Conservation (phyloP, 352 stramenopile genomes). For the Phytophthora chlamydospora region DNA sequence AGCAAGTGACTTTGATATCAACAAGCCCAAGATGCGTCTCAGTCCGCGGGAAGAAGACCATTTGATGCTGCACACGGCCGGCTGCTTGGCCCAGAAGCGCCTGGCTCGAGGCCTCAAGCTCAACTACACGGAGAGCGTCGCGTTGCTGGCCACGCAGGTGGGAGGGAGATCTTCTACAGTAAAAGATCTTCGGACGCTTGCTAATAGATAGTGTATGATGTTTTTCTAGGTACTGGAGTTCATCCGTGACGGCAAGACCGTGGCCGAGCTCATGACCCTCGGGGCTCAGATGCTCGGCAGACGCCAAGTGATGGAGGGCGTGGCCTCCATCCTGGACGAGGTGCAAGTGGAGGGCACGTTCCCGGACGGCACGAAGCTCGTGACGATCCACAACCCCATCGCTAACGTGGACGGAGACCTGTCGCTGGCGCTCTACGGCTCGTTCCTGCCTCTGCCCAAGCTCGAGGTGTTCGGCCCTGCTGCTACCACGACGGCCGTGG, state of each 20-base stretch:
- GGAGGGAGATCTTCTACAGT: no score
- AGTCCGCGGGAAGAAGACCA: slow-evolving; percentile 79
- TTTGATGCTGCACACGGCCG: slow-evolving; percentile 83
- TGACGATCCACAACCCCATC: slow-evolving; percentile 96
- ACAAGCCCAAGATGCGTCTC: slow-evolving; percentile 46
- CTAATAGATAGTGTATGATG: no score
- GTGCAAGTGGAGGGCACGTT: slow-evolving; percentile 98
- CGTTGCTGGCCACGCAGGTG: slow-evolving; percentile 91
- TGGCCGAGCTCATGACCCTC: slow-evolving; percentile 90
- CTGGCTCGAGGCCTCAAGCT: slow-evolving; percentile 92
- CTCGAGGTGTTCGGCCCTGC: slow-evolving; percentile 63
- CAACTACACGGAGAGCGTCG: slow-evolving; percentile 94
- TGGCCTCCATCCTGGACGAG: slow-evolving; percentile 90
- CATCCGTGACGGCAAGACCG: slow-evolving; percentile 91
- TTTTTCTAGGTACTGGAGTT: slow-evolving; percentile 92
- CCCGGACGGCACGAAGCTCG: slow-evolving; percentile 97
- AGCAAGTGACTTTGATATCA: slow-evolving; percentile 3
- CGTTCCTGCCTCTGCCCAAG: slow-evolving; percentile 92
- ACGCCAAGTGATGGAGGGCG: slow-evolving; percentile 94
- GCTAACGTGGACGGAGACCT: slow-evolving; percentile 90
- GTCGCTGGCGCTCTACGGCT: slow-evolving; percentile 92
- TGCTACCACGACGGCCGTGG: slow-evolving; percentile 20
- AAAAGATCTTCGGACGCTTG: no score
- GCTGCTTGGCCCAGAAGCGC: slow-evolving; percentile 94
- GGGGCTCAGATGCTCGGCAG: slow-evolving; percentile 87